Base-by-base conservation (phyloP, 306 rosid genomes). In the Gleditsia sinensis region DNA sequence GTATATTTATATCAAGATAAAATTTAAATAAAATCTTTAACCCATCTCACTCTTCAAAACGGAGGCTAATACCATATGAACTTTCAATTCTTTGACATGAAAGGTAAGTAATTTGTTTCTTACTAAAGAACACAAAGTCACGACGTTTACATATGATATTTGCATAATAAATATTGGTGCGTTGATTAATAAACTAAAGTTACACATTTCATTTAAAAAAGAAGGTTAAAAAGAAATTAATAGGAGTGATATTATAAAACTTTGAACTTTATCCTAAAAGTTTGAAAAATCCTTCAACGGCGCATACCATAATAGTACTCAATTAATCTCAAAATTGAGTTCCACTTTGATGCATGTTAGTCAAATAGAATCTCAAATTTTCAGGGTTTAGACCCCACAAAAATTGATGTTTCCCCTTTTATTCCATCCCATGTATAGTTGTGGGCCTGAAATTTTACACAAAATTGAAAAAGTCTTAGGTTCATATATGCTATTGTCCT, bases 281-380 rank as follows among this genome's bases (percentile, higher is more conserved):
- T 4, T 28, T 28, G 32, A 10, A 39, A 42, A 42, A 13, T 42
- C 48, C n/a, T 42, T 42, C 3, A 14, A 13, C 0, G 50, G 6
- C 14, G 50, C 19, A 43, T 14, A 43, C 19, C 50, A 43, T 14
- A 12, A 19, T 43, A 17, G 3, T 43, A n/a, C n/a, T n/a, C n/a
- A n/a, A n/a, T n/a, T n/a, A n/a, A n/a, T 43, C 19, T 43, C 50
- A 43, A 46, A 50, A 17, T 5, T 63, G 34, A 54, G 62, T 71
- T 72, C 63, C 54, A 68, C 58, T 73, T 3, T 2, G 1, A 43
- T 23, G n/a, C 37, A 42, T 43, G 12, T 62, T 42, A 60, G 78
- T 75, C 78, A 81, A 75, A 70, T 23, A 70, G 57, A 75, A 80
- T 69, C 37, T 69, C 63, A 14, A 25, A 6, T 12, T 14, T 57